Percentiles rank a stretch among this genome's conserved stretches.
phyloP scores from a whole-genome alignment of 2,329 filamentous ascomycete genomes.

The Chrysoporthe cubensis region DNA sequence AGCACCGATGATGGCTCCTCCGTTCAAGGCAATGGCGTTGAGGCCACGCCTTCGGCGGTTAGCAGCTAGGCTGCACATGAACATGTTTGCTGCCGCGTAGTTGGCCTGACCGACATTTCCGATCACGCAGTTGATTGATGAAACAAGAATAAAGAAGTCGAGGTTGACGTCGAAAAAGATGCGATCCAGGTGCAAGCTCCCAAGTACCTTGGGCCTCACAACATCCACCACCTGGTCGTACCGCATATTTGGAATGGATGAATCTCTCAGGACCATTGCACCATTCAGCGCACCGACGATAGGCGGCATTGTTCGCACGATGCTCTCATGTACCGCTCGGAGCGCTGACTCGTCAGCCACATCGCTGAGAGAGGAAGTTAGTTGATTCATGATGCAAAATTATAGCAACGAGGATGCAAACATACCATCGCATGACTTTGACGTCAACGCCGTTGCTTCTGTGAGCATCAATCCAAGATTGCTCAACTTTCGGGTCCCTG shows the following conservation, averaged over 20 bases:
- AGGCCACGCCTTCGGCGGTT: constrained; percentile 30
- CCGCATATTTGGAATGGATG: constrained; percentile 31
- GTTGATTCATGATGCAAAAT: too few species aligned
- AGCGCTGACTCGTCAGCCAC: constrained; percentile 28
- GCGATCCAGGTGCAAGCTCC: constrained; percentile 35
- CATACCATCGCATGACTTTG: constrained; percentile 6
- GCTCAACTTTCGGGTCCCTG: constrained; percentile 41
- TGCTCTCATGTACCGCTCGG: constrained; percentile 17
- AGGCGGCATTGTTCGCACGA: constrained; percentile 26
- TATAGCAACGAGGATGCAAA: too few species aligned
- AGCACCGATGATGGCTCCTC: constrained; percentile 29
- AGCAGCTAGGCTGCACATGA: constrained; percentile 31
- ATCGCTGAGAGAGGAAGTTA: constrained; percentile 3
- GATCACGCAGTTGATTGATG: constrained; percentile 46
- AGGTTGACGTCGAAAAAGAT: constrained; percentile 29
- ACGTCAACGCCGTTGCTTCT: constrained; percentile 2
- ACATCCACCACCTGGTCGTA: constrained; percentile 30
- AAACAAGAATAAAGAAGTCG: constrained; percentile 48
- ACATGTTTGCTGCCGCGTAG: constrained; percentile 45
- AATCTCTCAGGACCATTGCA: constrained; percentile 36
- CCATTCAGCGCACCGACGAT: constrained; percentile 32
- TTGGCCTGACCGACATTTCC: constrained; percentile 51
- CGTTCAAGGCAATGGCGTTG: constrained; percentile 20
- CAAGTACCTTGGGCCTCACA: constrained; percentile 33
- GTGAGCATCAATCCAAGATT: constrained; percentile 31